Evolutionary conservation across 306 rosid genomes (phyloP), one percentile per base, ranked within the genome.

Genomic region (Aeschynomene evenia): DNA sequence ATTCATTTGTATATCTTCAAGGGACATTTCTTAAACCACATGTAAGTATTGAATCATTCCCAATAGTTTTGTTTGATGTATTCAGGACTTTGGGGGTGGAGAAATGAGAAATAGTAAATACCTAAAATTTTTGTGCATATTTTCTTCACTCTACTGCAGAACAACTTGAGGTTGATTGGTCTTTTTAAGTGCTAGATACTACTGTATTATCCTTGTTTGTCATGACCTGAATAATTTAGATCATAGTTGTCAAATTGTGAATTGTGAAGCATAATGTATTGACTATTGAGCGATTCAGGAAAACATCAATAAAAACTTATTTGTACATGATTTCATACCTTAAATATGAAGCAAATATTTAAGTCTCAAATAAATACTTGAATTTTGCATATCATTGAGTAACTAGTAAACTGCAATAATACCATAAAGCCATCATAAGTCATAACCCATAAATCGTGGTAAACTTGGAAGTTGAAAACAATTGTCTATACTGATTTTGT

Each of bases 21-120:
- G 96, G 95, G 72, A 95, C 96, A 36, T 94, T 85, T 81, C 74
- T 91, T 83, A 94, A 94, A 75, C 96, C 99, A 42, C 92, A 91
- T 72, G 99, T 94, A 83, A 88, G 95, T 88, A 49, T 66, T 40
- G 29, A 28, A 56, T 42, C 56, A 66, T 66, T 75, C 50, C 53
- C 39, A 23, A 61, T 51, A 34, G 36, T 56, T 70, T 71, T 69
- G 29, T 31, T 49, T 64, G 50, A 71, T 72, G 66, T 66, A 15
- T 68, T 63, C 16, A 13, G 51, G 65, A 50, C 29, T 61, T 66
- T 71, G 68, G 53, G 53, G 29, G 26, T 74, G 46, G 53, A 23
- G 72, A 76, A 72, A 77, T 7, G 9, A n/a, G 39, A 56, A 49
- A 26, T 71, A 48, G 46, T 63, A 15, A n/a, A n/a, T 40, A 34